phyloP scores from a whole-genome alignment of 257 asterid genomes.

The Ilex asprella region DNA sequence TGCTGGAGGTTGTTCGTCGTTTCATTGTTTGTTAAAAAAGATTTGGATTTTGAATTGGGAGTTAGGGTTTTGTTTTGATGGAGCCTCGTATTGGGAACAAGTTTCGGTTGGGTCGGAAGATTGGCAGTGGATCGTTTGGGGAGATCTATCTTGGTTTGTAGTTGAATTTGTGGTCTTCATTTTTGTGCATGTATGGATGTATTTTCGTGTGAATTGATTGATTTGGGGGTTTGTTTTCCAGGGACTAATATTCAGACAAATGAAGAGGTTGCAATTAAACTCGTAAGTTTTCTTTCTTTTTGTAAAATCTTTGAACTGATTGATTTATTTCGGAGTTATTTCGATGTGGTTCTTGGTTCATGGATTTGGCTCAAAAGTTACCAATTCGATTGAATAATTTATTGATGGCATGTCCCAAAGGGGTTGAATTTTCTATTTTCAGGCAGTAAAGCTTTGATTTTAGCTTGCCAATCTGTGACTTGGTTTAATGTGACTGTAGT shows the following conservation, averaged over 20 bases:
- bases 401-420: too few species aligned
- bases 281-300: conserved; percentile 31
- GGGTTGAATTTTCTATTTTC: too few species aligned
- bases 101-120: conserved; percentile 42
- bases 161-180: not conserved
- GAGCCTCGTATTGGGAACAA: conserved; percentile 39
- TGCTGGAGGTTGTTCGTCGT: not conserved
- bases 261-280: conserved; percentile 87
- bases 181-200: not conserved
- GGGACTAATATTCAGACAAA: conserved; percentile 69
- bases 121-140: conserved; percentile 51
- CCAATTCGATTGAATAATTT: too few species aligned
- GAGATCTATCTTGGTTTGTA: conserved; percentile 40
- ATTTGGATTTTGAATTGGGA: not conserved
- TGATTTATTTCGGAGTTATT: too few species aligned
- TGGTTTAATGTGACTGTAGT: too few species aligned
- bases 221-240: conserved; percentile 11
- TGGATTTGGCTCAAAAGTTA: too few species aligned
- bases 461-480: too few species aligned
- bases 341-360: too few species aligned
- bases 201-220: not conserved
- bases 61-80: conserved; percentile 16
- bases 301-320: too few species aligned
- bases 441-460: too few species aligned
- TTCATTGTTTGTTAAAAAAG: too few species aligned